Percentiles rank a stretch among this genome's conserved stretches.
Evolutionary conservation across 192 early-diverging fungal genomes (phyloP).

Genomic region (Entomortierella beljakovae): DNA sequence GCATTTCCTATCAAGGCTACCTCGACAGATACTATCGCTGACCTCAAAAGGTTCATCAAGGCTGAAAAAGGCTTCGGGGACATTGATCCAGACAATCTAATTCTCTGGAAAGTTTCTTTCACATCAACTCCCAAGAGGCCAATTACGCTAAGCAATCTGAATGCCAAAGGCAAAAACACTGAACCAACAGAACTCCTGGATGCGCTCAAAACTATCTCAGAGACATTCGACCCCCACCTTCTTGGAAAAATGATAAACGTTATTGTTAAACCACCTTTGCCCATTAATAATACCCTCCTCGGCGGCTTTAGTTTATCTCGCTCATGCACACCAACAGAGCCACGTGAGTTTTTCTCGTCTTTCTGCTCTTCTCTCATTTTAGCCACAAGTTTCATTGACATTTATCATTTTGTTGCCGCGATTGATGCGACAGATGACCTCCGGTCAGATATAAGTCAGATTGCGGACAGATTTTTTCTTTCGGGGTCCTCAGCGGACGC

Average conservation of each 20-base stretch:
- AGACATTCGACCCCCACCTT: not conserved
- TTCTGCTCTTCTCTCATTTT: not conserved
- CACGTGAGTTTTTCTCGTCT: too few species aligned
- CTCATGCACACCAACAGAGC: too few species aligned
- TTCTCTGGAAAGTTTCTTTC: not conserved
- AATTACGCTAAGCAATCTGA: not conserved
- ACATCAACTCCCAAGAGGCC: not conserved
- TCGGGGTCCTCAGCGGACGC: conserved; percentile 15
- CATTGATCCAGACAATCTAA: not conserved
- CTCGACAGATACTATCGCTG: too few species aligned
- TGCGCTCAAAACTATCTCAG: not conserved
- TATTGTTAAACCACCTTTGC: conserved; percentile 13
- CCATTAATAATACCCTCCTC: too few species aligned
- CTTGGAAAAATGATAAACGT: conserved; percentile 8
- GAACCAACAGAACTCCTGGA: not conserved
- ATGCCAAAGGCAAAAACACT: not conserved
- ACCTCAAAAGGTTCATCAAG: not conserved
- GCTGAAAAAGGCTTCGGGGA: not conserved
- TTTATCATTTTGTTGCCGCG: not conserved
- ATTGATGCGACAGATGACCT: conserved; percentile 15
- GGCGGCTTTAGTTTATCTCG: too few species aligned
- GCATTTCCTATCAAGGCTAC: too few species aligned
- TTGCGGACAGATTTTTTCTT: conserved; percentile 10
- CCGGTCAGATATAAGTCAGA: conserved; percentile 10
- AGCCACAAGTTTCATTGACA: not conserved